phyloP scores from a whole-genome alignment of 169 alveolate species.

The Plasmodium vinckei region DNA sequence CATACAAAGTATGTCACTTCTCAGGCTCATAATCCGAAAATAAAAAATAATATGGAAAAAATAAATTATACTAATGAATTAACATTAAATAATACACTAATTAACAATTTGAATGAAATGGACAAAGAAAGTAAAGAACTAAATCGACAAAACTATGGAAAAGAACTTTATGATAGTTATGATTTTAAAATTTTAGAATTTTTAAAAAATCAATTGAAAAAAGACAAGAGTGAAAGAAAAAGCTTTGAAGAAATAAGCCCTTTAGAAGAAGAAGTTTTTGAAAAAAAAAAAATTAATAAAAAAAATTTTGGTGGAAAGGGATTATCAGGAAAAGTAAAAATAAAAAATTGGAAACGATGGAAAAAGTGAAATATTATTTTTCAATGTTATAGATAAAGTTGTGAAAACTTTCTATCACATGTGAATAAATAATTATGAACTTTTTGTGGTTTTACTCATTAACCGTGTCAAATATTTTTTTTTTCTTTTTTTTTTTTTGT shows the following conservation, averaged over 20 bases:
- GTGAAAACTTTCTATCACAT: not conserved
- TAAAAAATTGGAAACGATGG: conserved; percentile 76
- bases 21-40: not conserved
- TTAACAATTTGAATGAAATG: not conserved
- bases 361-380: conserved; percentile 31
- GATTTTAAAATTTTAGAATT: conserved; percentile 54
- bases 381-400: not conserved
- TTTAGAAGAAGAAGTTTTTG: conserved; percentile 41
- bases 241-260: conserved; percentile 45
- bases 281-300: conserved; percentile 37
- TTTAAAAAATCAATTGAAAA: conserved; percentile 33
- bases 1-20: not conserved
- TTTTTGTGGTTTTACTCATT: too few species aligned
- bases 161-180: conserved; percentile 48
- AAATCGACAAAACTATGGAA: conserved; percentile 36
- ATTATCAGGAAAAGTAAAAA: conserved; percentile 63
- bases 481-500: too few species aligned
- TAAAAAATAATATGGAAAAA: not conserved
- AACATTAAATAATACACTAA: not conserved
- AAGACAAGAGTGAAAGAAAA: conserved; percentile 66
- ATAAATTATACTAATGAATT: not conserved
- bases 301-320: conserved; percentile 77
- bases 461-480: too few species aligned
- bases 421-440: too few species aligned
- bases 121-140: not conserved